Evolutionary conservation across 371 early-diverging fungal species (phyloP).

Genomic region (Smittium mucronatum): DNA sequence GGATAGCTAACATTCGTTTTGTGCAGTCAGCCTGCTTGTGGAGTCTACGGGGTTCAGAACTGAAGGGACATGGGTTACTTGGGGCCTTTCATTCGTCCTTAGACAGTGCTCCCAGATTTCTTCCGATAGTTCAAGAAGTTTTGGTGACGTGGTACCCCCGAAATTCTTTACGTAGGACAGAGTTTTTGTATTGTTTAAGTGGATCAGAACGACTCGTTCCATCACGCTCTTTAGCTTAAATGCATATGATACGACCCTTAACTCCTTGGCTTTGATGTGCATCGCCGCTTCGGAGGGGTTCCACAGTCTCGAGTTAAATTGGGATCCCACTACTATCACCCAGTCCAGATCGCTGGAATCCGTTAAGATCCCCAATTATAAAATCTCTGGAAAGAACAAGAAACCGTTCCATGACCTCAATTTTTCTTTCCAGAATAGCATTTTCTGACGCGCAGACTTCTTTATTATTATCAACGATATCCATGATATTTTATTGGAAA

Average conservation of each 20-base stretch:
- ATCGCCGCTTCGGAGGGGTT: not conserved
- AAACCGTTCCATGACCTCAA: not conserved
- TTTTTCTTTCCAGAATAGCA: not conserved
- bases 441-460: conserved; percentile 1
- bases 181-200: not conserved
- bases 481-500: not conserved
- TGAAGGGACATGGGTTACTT: not conserved
- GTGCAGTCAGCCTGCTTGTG: not conserved
- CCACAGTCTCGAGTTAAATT: not conserved
- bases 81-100: not conserved
- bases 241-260: not conserved
- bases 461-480: not conserved
- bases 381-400: not conserved
- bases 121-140: not conserved
- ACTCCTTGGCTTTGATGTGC: not conserved
- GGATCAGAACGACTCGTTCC: not conserved
- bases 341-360: conserved; percentile 3
- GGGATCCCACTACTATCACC: not conserved
- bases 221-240: not conserved
- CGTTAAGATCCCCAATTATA: not conserved
- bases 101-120: not conserved
- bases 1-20: not conserved
- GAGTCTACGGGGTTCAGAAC: not conserved
- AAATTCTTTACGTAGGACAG: not conserved
- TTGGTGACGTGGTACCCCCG: not conserved